Conservation (phyloP, 2,329 filamentous ascomycete genomes). For the Penicillium digitatum region DNA sequence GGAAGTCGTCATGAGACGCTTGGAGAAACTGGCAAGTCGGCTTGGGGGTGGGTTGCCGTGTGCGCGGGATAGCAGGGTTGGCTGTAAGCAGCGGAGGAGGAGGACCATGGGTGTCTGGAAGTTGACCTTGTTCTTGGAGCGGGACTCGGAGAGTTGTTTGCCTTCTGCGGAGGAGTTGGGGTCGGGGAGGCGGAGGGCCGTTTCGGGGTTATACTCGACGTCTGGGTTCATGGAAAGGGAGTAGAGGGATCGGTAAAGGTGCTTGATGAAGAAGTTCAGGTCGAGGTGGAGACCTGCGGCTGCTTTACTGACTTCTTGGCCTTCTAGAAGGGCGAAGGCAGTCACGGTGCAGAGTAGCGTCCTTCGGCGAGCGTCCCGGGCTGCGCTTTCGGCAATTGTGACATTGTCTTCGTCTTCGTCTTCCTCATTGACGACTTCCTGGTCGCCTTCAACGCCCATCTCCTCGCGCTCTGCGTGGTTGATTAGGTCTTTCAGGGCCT, state of each 20-base stretch:
- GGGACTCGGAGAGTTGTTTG: slow-evolving; percentile 36
- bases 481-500: slow-evolving; percentile 90
- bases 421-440: slow-evolving; percentile 30
- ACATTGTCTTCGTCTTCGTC: slow-evolving; percentile 42
- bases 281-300: slow-evolving; percentile 80
- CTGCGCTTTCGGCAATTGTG: slow-evolving; percentile 49
- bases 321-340: slow-evolving; percentile 90
- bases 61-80: slow-evolving; percentile 73
- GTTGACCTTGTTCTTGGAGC: slow-evolving; percentile 71
- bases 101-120: slow-evolving; percentile 92
- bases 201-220: slow-evolving; percentile 72
- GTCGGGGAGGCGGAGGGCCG: slow-evolving; percentile 67
- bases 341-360: slow-evolving; percentile 91
- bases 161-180: slow-evolving; percentile 49
- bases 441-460: slow-evolving; percentile 48
- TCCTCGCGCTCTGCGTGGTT: slow-evolving; percentile 59
- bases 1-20: slow-evolving; percentile 77
- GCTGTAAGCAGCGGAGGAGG: slow-evolving; percentile 78
- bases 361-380: slow-evolving; percentile 76
- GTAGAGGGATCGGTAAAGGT: slow-evolving; percentile 84
- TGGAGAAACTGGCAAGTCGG: slow-evolving; percentile 85
- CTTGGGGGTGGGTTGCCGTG: slow-evolving; percentile 72
- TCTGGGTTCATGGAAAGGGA: slow-evolving; percentile 76
- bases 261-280: slow-evolving; percentile 88
- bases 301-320: slow-evolving; percentile 85